A percentile compares a stretch with the other conserved stretches of the same genome.
These are phyloP conservation scores for Chaetomium sp. DNA, from an alignment of 2,329 filamentous ascomycete genomes.

Conservation along the genomic window DNA sequence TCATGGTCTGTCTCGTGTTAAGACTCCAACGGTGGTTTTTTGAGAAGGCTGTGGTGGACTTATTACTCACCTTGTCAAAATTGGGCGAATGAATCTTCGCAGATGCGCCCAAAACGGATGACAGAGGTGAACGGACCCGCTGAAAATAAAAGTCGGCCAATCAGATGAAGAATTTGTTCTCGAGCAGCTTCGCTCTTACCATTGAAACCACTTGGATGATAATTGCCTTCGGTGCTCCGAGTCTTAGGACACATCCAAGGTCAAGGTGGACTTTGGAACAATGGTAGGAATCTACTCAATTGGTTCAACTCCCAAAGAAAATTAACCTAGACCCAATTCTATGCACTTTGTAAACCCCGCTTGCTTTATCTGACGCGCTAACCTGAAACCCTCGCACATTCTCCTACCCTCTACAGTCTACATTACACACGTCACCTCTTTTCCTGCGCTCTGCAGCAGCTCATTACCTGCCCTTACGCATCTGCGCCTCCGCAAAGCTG, in stretches of 20 bases:
- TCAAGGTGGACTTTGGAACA: neutral
- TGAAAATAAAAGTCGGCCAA: constrained; percentile 1
- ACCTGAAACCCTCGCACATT: neutral
- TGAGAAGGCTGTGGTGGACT: neutral
- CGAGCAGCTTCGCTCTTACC: neutral
- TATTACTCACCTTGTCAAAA: constrained; percentile 11
- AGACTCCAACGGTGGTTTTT: neutral
- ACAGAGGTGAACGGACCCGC: constrained; percentile 7
- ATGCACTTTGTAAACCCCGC: neutral
- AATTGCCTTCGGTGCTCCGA: too few species aligned
- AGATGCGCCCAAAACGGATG: neutral
- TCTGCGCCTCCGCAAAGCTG: constrained; percentile 80
- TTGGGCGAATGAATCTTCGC: constrained; percentile 2
- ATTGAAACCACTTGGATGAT: too few species aligned
- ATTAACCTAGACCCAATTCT: neutral
- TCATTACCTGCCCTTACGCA: constrained; percentile 64
- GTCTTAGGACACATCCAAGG: too few species aligned
- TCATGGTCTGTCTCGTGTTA: constrained; percentile 8
- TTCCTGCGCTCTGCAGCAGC: neutral
- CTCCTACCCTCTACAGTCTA: neutral
- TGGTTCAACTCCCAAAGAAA: neutral
- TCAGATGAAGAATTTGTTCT: neutral
- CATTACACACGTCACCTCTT: neutral
- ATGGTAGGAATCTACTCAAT: neutral
- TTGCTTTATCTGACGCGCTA: neutral